Base-by-base conservation (phyloP, 1,284 basidiomycete genomes). In the Heterobasidion occidentale region DNA sequence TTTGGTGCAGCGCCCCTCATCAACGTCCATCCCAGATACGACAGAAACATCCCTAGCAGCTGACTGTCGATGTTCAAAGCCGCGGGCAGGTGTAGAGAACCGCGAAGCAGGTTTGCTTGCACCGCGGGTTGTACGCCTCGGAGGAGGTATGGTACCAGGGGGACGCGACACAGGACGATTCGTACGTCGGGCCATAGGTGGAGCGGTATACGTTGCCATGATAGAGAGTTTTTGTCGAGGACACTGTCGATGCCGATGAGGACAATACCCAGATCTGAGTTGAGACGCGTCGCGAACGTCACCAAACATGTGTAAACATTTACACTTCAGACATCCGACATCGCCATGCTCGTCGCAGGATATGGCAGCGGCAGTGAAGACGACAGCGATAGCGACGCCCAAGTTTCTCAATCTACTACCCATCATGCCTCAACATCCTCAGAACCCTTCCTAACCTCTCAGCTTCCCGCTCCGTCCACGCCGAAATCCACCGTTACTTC, bases 281-380 rank as follows among this genome's bases (percentile, higher is more conserved):
- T 58, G 60, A 55, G 52, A 60, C 54, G 52, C 52, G 42, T 38
- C 42, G 12, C 55, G 46, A 19, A 46, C 11, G 45, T 46, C 44
- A 17, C 34, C 58, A 59, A 58, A 46, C 58, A 60, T 48, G 55
- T 54, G 61, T 46, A 48, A 54, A 54, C 27, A 54, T 33, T 2
- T 14, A 33, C 38, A 3, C 38, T 42, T n/a, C 38, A 5, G 45
- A 46, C 38, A 51, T 51, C 56, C 57, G 38, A 42, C 60, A 57
- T 50, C 64, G 61, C 57, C 63, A 90, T 89, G 86, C 79, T 90
- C 62, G 86, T 86, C 51, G 74, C 88, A 56, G 84, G 84, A 65
- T 90, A 90, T 63, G 86, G 85, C 58, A 89, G 85, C 68, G 38
- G n/a, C 67, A 80, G 76, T 68, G 84, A 77, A 67, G 79, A 74